Base-by-base conservation (phyloP, 495 filamentous ascomycete genomes). In the Pseudomonodictys pantanalensis region DNA sequence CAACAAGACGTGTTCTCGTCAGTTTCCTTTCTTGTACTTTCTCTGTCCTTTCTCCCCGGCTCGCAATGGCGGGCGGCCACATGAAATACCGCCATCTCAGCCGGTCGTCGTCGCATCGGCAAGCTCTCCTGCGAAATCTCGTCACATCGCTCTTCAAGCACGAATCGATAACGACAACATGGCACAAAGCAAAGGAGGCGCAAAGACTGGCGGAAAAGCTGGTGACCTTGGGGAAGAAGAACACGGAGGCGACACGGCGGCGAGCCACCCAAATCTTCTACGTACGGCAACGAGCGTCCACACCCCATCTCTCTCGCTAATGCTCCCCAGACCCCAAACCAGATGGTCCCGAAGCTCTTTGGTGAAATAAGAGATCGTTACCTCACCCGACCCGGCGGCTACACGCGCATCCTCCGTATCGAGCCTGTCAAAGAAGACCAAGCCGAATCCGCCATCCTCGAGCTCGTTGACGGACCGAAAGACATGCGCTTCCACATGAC, bases 401-500 rank as follows among this genome's bases (percentile, higher is more conserved):
- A 97, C 78, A 98, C 93, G 15, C 88, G 93, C 17, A 89, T 98
- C 2, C 83, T 96, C 7, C 88, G 90, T 47, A 88, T 93, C 54
- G 92, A 96, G 72, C 83, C 85, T 26, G 38, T 73, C 3, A 80
- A 81, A 53, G 82, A 82, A 60, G 91, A 96, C 69, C 89, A 95
- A 76, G 92, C 89, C 2, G 79, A 84, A 30, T 88, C 84, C 20
- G 93, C 93, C 0, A 95, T 98, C 64, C 82, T 98, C n/a, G 93
- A 97, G 73, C 81, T 98, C 11, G 91, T 97, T 42, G 93, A 98
- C 71, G 92, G 92, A 39, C 92, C 91, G 15, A 88, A 86, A 73
- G 93, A 98, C 74, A 90, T 96, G 81, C 86, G 92, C 1, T 97
- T 98, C 76, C 87, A 88, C 51, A 84, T 97, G 78, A 96, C 91